phyloP scores from a whole-genome alignment of 1,139 yeast genomes.

The Torulaspora globosa region DNA sequence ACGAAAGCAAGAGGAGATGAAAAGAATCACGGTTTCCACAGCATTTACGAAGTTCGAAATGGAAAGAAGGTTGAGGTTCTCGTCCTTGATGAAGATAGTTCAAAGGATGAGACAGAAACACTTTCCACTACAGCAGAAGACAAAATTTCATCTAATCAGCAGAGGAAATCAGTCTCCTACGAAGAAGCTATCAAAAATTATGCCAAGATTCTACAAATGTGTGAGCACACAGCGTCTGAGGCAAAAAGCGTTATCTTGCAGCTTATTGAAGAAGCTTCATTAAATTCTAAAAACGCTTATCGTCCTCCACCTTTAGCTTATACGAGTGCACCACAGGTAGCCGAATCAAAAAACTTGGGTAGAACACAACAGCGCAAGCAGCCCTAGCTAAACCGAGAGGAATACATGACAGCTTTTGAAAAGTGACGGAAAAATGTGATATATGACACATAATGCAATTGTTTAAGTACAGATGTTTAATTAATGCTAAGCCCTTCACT shows the following conservation, averaged over 20 bases:
- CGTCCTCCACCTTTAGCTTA: constrained; percentile 10
- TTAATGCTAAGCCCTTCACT: constrained; percentile 3
- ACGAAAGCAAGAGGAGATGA: not conserved
- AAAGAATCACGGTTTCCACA: constrained; percentile 1
- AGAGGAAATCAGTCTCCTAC: constrained; percentile 4
- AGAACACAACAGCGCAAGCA: not conserved
- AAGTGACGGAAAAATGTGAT: constrained; percentile 9
- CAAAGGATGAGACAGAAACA: not conserved
- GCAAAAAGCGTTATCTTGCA: constrained; percentile 29
- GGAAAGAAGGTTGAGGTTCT: constrained; percentile 30
- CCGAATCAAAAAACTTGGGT: not conserved
- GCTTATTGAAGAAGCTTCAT: constrained; percentile 15
- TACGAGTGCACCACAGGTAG: not conserved
- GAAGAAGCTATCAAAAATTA: constrained; percentile 15
- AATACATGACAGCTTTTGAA: constrained; percentile 13
- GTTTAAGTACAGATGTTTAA: constrained; percentile 5
- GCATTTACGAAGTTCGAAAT: constrained; percentile 19
- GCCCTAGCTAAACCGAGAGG: not conserved
- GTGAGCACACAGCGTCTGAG: constrained; percentile 32
- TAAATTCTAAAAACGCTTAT: constrained; percentile 1
- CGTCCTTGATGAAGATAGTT: constrained; percentile 24
- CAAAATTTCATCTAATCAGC: not conserved
- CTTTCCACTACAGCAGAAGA: not conserved
- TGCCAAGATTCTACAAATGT: constrained; percentile 24
- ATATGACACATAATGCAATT: constrained; percentile 2